Evolutionary conservation across 768 basidiomycete species (phyloP).

Genomic region (Tricholomella constricta): DNA sequence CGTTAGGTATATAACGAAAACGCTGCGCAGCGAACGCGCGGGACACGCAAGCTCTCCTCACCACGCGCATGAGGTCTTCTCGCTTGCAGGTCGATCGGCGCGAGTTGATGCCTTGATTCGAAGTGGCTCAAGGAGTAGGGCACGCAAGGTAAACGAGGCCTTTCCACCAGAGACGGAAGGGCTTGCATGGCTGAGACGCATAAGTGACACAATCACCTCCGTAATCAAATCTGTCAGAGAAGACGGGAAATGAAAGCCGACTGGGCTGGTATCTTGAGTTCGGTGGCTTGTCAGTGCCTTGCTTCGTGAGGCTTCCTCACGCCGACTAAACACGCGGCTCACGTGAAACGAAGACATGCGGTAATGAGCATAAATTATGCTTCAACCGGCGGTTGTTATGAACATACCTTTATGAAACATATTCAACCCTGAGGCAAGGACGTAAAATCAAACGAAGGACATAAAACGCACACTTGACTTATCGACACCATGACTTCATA

Average conservation of each 20-base stretch:
- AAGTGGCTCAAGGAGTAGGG: conserved; percentile 4
- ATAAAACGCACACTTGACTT: conserved; percentile 17
- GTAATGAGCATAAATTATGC: conserved; percentile 4
- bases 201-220: not conserved
- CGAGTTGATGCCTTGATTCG: conserved; percentile 26
- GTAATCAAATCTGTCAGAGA: conserved; percentile 6
- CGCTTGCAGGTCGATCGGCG: conserved; percentile 32
- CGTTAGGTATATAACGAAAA: conserved; percentile 38
- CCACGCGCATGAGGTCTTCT: conserved; percentile 19
- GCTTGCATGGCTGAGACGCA: not conserved
- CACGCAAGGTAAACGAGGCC: conserved; percentile 18
- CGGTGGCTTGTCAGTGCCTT: not conserved
- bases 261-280: not conserved
- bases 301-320: conserved; percentile 3
- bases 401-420: conserved; percentile 12
- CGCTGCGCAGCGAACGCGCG: conserved; percentile 47
- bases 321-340: conserved; percentile 1
- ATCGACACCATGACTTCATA: not conserved
- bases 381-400: not conserved
- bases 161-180: conserved; percentile 1
- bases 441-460: conserved; percentile 9
- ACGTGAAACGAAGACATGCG: conserved; percentile 7
- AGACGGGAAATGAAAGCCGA: conserved; percentile 11
- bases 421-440: conserved; percentile 11
- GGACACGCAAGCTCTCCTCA: conserved; percentile 25